Base-by-base conservation (phyloP, 768 basidiomycete species). In the Lyophyllum atratum region DNA sequence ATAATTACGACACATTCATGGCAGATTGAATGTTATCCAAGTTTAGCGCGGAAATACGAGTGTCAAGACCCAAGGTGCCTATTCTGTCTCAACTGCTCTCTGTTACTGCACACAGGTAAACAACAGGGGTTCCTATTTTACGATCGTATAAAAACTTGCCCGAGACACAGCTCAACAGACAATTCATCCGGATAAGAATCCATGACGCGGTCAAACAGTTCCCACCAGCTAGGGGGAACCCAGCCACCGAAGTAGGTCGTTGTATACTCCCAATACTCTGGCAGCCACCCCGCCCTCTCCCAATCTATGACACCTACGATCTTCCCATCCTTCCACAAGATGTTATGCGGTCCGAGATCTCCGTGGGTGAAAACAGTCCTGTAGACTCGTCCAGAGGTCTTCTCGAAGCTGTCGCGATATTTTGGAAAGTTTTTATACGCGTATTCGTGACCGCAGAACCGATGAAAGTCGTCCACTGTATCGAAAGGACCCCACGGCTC, bases 281-380 rank as follows among this genome's bases (percentile, higher is more conserved):
- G 49, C 19, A 37, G 33, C 49, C 49, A 51, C 12, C 49, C 49
- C 9, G 49, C 49, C 15, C 33, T 51, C 49, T 51, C 49, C 31
- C 49, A 51, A 40, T 51, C 49, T 10, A 51, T 51, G 24, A 51
- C 21, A 8, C 9, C 49, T 15, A 40, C 39, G 26, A 51, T 40
- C 49, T 39, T 51, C 49, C 49, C 33, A 40, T 51, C 33, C 24
- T 51, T 51, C 33, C 31, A 34, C 49, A 51, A 33, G 46, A 39
- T 39, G 37, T 39, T 39, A 17, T 39, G 37, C 15, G 37, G 37
- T 39, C 37, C 56, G n/a, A 62, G 31, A 54, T 62, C 60, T n/a
- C 60, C 60, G 45, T 62, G 65, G 25, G 59, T 33, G 52, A 60
- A 64, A 33, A 60, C 56, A 4, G 53, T 60, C 46, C 29, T 48